Percentiles rank a stretch among this genome's conserved stretches.
These are phyloP conservation scores for Aspergillus leporis DNA, from an alignment of 495 filamentous ascomycete species.

Conservation along the genomic window DNA sequence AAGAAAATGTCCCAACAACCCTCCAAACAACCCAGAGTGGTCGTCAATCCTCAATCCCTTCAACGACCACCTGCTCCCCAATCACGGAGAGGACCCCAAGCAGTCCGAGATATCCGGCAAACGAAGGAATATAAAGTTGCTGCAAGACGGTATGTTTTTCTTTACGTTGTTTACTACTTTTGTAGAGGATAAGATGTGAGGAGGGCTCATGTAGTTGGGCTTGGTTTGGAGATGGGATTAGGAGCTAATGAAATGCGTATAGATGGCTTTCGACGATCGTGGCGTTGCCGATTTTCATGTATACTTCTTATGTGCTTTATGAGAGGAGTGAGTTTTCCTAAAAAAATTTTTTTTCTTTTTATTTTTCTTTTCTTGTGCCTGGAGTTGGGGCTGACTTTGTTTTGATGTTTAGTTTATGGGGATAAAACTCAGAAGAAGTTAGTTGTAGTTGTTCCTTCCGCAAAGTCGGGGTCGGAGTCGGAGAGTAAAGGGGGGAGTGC, in stretches of 20 bases:
- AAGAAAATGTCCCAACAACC: conserved; percentile 14
- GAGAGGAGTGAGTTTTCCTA: conserved; percentile 28
- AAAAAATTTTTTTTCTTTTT: conserved; percentile 7
- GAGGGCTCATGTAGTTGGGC: background rate
- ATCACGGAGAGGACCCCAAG: background rate
- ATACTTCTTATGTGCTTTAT: conserved; percentile 32
- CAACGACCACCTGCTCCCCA: background rate
- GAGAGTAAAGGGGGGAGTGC: background rate
- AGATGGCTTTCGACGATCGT: conserved; percentile 37
- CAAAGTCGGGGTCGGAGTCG: background rate
- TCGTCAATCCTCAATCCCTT: conserved; percentile 12
- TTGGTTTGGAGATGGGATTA: background rate
- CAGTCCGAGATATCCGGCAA: conserved; percentile 27
- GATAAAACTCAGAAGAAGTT: conserved; percentile 26
- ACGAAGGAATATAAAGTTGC: conserved; percentile 34
- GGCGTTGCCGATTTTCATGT: conserved; percentile 32
- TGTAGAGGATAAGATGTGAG: background rate
- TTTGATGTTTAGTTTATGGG: conserved; percentile 21
- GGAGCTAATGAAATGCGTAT: background rate
- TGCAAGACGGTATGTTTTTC: conserved; percentile 22
- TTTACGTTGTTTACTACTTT: background rate
- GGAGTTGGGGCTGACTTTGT: background rate
- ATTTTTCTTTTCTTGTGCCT: conserved; percentile 4
- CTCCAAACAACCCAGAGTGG: conserved; percentile 17
- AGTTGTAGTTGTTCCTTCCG: background rate